Percentiles rank a stretch among this genome's conserved stretches.
Evolutionary conservation across 2,329 filamentous ascomycete species (phyloP).

Genomic region (Epichloe hybrida): DNA sequence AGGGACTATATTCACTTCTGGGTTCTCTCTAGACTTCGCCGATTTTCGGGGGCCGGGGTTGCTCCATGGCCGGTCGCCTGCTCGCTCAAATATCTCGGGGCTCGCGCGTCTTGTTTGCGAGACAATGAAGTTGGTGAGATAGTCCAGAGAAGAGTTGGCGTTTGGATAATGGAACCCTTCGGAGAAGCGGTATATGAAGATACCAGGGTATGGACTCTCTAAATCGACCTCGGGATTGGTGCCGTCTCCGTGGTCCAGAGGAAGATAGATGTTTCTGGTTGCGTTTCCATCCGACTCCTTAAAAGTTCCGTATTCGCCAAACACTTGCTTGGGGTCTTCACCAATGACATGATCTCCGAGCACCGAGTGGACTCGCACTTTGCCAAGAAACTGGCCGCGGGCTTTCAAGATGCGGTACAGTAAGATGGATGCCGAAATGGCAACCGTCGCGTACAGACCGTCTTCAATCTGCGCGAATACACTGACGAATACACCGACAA

Average conservation of each 20-base stretch:
- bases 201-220: conserved; percentile 72
- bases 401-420: conserved; percentile 76
- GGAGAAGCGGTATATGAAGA: conserved; percentile 91
- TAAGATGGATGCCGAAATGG: conserved; percentile 61
- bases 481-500: conserved; percentile 80
- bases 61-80: conserved; percentile 86
- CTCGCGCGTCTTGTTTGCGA: conserved; percentile 64
- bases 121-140: conserved; percentile 56
- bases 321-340: conserved; percentile 33
- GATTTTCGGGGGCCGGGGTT: conserved; percentile 56
- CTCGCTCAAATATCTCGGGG: conserved; percentile 46
- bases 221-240: conserved; percentile 74
- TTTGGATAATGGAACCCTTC: conserved; percentile 97
- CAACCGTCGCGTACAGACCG: conserved; percentile 81
- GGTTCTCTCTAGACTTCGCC: conserved; percentile 27
- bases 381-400: conserved; percentile 68
- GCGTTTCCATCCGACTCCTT: conserved; percentile 31
- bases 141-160: conserved; percentile 75
- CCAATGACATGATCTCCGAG: conserved; percentile 61
- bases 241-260: conserved; percentile 75
- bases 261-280: conserved; percentile 70
- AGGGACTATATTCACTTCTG: conserved; percentile 34
- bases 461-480: conserved; percentile 82
- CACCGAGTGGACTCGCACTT: conserved; percentile 56
- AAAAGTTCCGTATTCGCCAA: conserved; percentile 45